Evolutionary conservation across 2,329 filamentous ascomycete species (phyloP).

Genomic region (Teratosphaeria viscida): DNA sequence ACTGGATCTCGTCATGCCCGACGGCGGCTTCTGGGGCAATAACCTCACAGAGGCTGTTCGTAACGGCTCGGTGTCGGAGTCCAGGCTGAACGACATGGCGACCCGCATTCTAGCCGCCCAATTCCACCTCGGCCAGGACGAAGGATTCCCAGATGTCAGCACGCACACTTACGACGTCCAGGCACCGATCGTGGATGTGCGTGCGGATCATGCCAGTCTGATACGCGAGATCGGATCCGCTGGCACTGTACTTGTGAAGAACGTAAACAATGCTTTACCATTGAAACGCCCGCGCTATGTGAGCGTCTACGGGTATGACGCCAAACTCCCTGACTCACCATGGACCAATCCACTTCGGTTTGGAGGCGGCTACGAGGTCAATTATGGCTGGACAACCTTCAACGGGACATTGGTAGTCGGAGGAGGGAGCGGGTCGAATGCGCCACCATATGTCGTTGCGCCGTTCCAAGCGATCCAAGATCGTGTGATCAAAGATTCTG

Average conservation of each 20-base stretch:
- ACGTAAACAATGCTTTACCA: constrained; percentile 55
- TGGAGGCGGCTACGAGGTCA: neutral
- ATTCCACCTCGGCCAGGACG: constrained; percentile 60
- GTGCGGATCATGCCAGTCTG: constrained; percentile 24
- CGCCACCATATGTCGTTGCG: neutral
- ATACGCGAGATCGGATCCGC: constrained; percentile 57
- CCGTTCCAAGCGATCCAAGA: neutral
- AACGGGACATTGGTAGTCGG: constrained; percentile 44
- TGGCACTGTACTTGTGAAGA: constrained; percentile 63
- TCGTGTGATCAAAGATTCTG: neutral
- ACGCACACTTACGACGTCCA: constrained; percentile 53
- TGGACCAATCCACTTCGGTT: neutral
- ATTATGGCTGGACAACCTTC: constrained; percentile 37
- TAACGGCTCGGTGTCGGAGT: neutral
- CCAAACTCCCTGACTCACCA: constrained; percentile 45
- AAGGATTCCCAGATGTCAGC: constrained; percentile 49
- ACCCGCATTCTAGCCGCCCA: constrained; percentile 55
- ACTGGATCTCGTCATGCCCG: constrained; percentile 74
- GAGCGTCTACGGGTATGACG: constrained; percentile 64
- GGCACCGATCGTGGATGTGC: constrained; percentile 15
- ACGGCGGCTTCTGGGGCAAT: neutral
- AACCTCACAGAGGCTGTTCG: neutral
- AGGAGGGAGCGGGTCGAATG: constrained; percentile 62
- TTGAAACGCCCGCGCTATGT: constrained; percentile 53
- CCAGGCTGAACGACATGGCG: neutral